A percentile compares a stretch with the other conserved stretches of the same genome.
These are phyloP conservation scores for Cercospora sp. DNA, from an alignment of 2,329 filamentous ascomycete genomes.

Conservation along the genomic window DNA sequence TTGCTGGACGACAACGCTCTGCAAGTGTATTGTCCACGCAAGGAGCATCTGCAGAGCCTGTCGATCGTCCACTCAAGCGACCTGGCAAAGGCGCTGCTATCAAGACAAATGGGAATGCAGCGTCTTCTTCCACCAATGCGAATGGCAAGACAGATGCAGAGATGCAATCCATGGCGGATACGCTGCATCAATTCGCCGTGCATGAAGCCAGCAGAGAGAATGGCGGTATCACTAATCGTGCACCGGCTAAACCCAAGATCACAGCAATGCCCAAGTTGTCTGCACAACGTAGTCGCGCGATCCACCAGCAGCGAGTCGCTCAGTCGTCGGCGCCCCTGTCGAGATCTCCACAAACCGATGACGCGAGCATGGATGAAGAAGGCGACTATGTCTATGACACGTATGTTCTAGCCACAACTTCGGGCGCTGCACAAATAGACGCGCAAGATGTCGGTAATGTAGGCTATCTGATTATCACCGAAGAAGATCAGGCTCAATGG, in stretches of 20 bases:
- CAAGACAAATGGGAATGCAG: slow-evolving; percentile 4
- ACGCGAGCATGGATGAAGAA: slow-evolving; percentile 46
- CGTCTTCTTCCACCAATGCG: neutral
- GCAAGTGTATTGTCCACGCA: slow-evolving; percentile 12
- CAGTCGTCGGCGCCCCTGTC: slow-evolving; percentile 10
- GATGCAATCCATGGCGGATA: slow-evolving; percentile 29
- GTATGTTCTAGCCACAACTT: slow-evolving; percentile 51
- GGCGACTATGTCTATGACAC: slow-evolving; percentile 65
- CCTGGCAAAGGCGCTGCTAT: slow-evolving; percentile 29
- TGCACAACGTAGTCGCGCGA: slow-evolving; percentile 29
- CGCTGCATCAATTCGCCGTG: slow-evolving; percentile 34
- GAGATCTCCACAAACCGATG: slow-evolving; percentile 30
- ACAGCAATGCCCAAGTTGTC: slow-evolving; percentile 34
- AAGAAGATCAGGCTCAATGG: slow-evolving; percentile 58
- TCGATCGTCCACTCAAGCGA: slow-evolving; percentile 25
- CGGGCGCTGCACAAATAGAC: slow-evolving; percentile 35
- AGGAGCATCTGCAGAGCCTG: neutral
- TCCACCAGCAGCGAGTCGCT: slow-evolving; percentile 28
- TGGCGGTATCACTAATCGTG: neutral
- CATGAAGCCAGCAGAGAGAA: slow-evolving; percentile 28
- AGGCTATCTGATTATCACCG: slow-evolving; percentile 52
- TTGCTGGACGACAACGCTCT: slow-evolving; percentile 13
- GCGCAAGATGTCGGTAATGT: slow-evolving; percentile 36
- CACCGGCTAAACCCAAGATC: slow-evolving; percentile 25
- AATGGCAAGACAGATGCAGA: slow-evolving; percentile 9